Conservation (phyloP, 108 stramenopile genomes). For the Nannochloropsis gaditana region DNA sequence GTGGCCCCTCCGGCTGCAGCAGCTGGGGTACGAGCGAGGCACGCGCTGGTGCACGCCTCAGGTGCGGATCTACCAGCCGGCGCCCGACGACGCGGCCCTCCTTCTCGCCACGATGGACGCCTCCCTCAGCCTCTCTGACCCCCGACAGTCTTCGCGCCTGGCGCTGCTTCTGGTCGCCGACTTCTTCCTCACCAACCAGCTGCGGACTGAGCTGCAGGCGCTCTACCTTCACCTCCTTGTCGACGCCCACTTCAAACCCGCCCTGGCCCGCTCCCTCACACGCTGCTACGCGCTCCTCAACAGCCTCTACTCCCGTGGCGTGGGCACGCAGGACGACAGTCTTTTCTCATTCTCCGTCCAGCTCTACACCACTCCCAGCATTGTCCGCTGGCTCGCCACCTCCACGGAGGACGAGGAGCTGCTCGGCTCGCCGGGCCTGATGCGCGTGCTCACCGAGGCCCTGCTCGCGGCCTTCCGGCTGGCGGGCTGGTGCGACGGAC, state of each 20-base stretch:
- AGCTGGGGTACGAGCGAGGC: not conserved
- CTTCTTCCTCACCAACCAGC: conserved; percentile 25
- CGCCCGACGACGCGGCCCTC: not conserved
- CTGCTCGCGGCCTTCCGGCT: not conserved
- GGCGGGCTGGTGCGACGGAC: not conserved
- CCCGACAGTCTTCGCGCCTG: conserved; percentile 14
- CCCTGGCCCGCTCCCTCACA: conserved; percentile 35
- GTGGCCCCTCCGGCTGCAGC: not conserved
- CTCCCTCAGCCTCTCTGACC: not conserved
- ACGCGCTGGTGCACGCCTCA: not conserved
- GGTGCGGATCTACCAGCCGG: conserved; percentile 8
- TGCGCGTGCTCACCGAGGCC: not conserved
- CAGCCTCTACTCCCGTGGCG: conserved; percentile 31
- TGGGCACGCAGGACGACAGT: conserved; percentile 34
- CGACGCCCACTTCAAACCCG: conserved; percentile 41
- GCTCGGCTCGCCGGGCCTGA: not conserved
- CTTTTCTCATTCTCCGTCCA: conserved; percentile 45
- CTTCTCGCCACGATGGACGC: not conserved
- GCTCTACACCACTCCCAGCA: conserved; percentile 44
- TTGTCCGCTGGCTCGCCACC: conserved; percentile 22
- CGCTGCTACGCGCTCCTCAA: conserved; percentile 35
- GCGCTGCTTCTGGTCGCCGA: conserved; percentile 31
- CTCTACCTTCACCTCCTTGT: conserved; percentile 38
- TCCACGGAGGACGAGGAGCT: not conserved
- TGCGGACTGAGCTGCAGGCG: conserved; percentile 30